These are phyloP conservation scores for Suillus discolor DNA, from an alignment of 768 basidiomycete genomes.

Conservation along the genomic window DNA sequence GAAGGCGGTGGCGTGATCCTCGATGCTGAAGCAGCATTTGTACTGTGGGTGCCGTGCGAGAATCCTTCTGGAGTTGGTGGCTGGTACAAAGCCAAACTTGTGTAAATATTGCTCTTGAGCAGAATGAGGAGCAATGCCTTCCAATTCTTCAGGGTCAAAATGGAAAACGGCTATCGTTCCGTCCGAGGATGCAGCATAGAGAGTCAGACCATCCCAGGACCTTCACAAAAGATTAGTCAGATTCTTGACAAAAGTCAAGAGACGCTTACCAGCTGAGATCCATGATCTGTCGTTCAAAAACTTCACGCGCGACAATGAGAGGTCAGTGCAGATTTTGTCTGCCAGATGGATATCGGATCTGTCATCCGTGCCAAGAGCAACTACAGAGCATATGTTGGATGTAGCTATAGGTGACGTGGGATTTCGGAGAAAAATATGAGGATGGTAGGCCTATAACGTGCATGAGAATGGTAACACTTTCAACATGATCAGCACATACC, in stretches of 20 bases:
- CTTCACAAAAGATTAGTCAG: constrained; percentile 41
- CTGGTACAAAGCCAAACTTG: constrained; percentile 74
- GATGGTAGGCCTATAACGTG: constrained; percentile 79
- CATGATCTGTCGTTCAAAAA: constrained; percentile 93
- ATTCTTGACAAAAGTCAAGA: not conserved
- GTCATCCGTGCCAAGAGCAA: constrained; percentile 93
- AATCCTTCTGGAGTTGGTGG: constrained; percentile 73
- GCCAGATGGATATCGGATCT: constrained; percentile 95
- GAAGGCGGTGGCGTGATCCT: constrained; percentile 54
- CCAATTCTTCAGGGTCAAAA: constrained; percentile 79
- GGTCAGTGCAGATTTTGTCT: constrained; percentile 91
- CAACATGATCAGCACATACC: constrained; percentile 45
- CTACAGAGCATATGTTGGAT: constrained; percentile 86
- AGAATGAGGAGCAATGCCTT: constrained; percentile 74
- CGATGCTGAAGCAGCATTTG: constrained; percentile 24
- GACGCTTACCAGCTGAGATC: constrained; percentile 89
- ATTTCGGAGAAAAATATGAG: constrained; percentile 88
- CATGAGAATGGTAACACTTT: constrained; percentile 2
- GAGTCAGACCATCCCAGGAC: constrained; percentile 89
- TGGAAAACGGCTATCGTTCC: constrained; percentile 90
- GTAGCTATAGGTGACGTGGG: constrained; percentile 66
- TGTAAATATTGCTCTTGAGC: constrained; percentile 80
- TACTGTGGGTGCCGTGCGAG: constrained; percentile 49
- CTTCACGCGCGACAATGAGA: constrained; percentile 89
- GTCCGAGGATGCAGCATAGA: constrained; percentile 95